Percentiles rank a stretch among this genome's conserved stretches.
These are phyloP conservation scores for Botrytis aclada DNA, from an alignment of 2,329 filamentous ascomycete species.

Conservation along the genomic window DNA sequence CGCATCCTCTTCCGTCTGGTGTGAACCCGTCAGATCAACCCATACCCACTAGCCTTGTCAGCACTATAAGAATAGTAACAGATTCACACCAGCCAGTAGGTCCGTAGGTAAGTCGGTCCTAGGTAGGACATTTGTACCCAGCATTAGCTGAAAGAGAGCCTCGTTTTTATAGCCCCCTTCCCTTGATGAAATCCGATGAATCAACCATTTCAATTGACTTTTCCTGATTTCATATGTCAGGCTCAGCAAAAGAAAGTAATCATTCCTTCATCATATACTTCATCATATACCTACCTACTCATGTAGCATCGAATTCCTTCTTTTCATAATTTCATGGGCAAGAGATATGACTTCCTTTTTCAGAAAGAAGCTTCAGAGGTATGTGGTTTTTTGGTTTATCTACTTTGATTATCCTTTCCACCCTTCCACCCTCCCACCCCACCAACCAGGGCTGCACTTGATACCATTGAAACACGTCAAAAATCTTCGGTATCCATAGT, in stretches of 20 bases:
- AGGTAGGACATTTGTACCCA: not conserved
- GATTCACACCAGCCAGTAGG: not conserved
- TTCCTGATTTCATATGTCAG: not conserved
- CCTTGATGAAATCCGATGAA: not conserved
- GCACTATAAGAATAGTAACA: slow-evolving; percentile 6
- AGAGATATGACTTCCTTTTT: slow-evolving; percentile 16
- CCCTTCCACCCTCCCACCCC: not conserved
- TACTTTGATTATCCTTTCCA: not conserved
- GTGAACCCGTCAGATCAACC: not conserved
- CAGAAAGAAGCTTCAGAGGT: slow-evolving; percentile 15
- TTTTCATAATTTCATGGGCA: not conserved
- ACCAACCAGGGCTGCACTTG: slow-evolving; percentile 5
- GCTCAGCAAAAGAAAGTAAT: not conserved
- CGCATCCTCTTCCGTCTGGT: not conserved
- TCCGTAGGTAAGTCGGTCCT: not conserved
- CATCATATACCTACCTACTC: not conserved
- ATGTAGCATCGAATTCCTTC: not conserved
- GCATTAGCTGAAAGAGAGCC: not conserved
- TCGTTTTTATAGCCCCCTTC: not conserved
- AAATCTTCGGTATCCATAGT: not conserved
- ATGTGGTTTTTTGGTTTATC: not conserved
- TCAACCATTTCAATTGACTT: not conserved
- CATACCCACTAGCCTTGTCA: slow-evolving; percentile 15
- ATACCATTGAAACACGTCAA: slow-evolving; percentile 2
- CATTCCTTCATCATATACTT: not conserved